Base-by-base conservation (phyloP, 192 early-diverging fungal species). In the Gryganskiella cystojenkinii region DNA sequence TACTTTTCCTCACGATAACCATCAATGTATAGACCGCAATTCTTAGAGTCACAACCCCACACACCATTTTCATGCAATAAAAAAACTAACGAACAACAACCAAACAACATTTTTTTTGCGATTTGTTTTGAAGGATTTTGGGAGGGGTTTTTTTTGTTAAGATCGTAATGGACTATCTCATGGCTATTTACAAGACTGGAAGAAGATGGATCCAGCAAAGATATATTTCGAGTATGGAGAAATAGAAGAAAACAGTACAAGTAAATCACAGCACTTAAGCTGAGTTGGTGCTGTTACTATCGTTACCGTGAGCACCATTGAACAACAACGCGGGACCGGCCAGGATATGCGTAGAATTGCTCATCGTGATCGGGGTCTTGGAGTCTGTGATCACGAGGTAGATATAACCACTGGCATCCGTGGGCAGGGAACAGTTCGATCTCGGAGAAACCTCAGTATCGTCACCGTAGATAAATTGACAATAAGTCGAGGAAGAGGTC, bases 321-420 rank as follows among this genome's bases (percentile, higher is more conserved):
- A 74, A 74, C 37, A 74, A 50, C 42, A 66, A 19, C 19, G 63
- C 49, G 13, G 71, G 71, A n/a, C 63, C 71, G 24, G 71, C 71
- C 10, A 74, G n/a, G 54, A 74, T 55, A 6, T 52, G 37, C 5
- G 56, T 59, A 11, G 65, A 31, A 27, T 28, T 42, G 33, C 15
- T 28, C n/a, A 47, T 3, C 46, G 33, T 56, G 30, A 74, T 17
- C 6, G 71, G 56, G n/a, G 30, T 49, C 3, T 30, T 51, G 42
- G n/a, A 8, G 50, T 44, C 33, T 14, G 71, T 74, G 50, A 74
- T 31, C 1, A 66, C 10, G 20, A 74, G 57, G 43, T 37, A 66
- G 33, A 66, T 50, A 28, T 74, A 74, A 0, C 63, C 71, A 22
- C 5, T 22, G 5, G 44, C 71, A 34, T 60, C 33, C 7, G 2